A percentile compares a stretch with the other conserved stretches of the same genome.
These are phyloP conservation scores for Xanthoconium purpureum DNA, from an alignment of 768 basidiomycete species.

Conservation along the genomic window DNA sequence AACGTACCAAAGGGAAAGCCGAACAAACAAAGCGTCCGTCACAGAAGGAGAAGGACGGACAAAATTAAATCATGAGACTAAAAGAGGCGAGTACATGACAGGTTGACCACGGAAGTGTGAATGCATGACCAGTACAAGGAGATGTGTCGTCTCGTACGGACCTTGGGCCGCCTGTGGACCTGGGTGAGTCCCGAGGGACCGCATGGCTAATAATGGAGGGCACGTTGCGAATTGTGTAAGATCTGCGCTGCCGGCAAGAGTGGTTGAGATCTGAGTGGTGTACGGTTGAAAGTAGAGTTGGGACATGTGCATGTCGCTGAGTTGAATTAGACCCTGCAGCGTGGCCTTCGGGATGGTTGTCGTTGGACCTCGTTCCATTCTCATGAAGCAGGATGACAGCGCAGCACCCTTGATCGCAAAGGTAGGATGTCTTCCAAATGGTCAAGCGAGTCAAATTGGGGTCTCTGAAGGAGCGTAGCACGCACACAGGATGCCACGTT, in stretches of 20 bases:
- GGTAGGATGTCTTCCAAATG: constrained; percentile 21
- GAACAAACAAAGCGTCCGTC: constrained; percentile 28
- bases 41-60: constrained; percentile 30
- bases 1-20: constrained; percentile 25
- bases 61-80: constrained; percentile 32
- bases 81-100: constrained; percentile 26
- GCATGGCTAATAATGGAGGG: constrained; percentile 18
- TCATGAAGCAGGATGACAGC: constrained; percentile 22
- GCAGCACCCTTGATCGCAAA: constrained; percentile 27
- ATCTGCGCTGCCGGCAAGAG: constrained; percentile 25
- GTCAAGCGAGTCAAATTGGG: constrained; percentile 20
- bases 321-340: constrained; percentile 26
- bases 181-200: constrained; percentile 13
- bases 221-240: constrained; percentile 21
- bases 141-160: constrained; percentile 12
- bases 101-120: constrained; percentile 27
- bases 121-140: constrained; percentile 20
- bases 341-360: constrained; percentile 21
- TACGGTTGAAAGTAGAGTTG: constrained; percentile 19
- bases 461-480: constrained; percentile 8
- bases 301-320: constrained; percentile 24
- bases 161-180: constrained; percentile 22
- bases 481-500: constrained; percentile 9
- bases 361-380: constrained; percentile 28
- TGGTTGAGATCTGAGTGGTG: constrained; percentile 10